Percentiles rank a stretch among this genome's conserved stretches.
phyloP scores from a whole-genome alignment of 768 basidiomycete species.

The Polyporus arcularius region DNA sequence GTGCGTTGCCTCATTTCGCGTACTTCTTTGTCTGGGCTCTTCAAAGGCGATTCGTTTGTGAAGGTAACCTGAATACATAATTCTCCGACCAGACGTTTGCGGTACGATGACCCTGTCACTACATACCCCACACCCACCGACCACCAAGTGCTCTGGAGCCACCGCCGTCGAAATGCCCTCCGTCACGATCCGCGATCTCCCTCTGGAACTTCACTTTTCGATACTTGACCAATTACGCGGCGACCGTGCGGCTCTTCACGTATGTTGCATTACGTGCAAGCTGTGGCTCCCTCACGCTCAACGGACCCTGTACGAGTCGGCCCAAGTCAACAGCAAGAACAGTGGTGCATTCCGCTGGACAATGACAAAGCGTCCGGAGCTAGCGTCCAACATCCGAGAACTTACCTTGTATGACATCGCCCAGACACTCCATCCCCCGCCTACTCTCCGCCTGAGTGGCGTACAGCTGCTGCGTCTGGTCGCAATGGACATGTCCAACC shows the following conservation, averaged over 20 bases:
- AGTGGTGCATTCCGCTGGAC: constrained; percentile 4
- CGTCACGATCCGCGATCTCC: constrained; percentile 2
- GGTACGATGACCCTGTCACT: not conserved
- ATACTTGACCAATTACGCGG: constrained; percentile 25
- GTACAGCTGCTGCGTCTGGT: not conserved
- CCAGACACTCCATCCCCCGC: not conserved
- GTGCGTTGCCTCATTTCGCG: not conserved
- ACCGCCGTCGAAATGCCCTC: not conserved
- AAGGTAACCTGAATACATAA: too few species aligned
- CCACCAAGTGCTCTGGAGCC: not conserved
- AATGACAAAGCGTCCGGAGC: constrained; percentile 4
- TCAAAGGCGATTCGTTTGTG: not conserved
- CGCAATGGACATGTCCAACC: not conserved
- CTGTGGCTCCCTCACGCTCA: constrained; percentile 16
- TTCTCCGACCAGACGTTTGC: not conserved
- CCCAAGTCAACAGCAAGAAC: constrained; percentile 5
- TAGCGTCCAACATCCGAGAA: constrained; percentile 13
- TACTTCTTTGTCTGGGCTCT: not conserved
- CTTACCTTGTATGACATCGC: constrained; percentile 1
- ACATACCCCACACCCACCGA: not conserved
- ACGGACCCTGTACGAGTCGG: constrained; percentile 18
- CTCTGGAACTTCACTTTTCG: constrained; percentile 22
- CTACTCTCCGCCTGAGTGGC: not conserved
- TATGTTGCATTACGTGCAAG: constrained; percentile 20
- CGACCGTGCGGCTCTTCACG: constrained; percentile 13